Base-by-base conservation (phyloP, 1,139 yeast genomes). In the Kazachstania sp. region DNA sequence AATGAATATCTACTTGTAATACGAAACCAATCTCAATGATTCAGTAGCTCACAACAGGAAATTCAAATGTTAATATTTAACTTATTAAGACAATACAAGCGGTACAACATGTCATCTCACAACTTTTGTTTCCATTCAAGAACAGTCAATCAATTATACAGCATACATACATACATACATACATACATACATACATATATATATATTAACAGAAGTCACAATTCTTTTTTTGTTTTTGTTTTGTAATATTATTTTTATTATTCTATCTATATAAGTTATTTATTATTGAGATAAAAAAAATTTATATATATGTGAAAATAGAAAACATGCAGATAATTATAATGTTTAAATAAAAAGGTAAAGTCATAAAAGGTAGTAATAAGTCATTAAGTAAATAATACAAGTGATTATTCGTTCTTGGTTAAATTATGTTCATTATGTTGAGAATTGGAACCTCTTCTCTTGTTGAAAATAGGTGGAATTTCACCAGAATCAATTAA, bases 391-490 rank as follows among this genome's bases (percentile, higher is more conserved):
- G 28, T 2, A 23, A 23, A 23, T 23, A 23, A 23, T 4, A 23
- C 28, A 23, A 23, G 5, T 9, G 18, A n/a, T 7, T 32, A 32
- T 7, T 15, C 36, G 18, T 18, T 2, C 18, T 36, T 36, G 26
- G 18, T 59, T 42, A 71, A 61, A 50, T 60, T 67, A 41, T 60
- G 61, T 48, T 72, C 75, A 43, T 69, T 65, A 38, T 55, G 57
- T 37, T 68, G 65, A 20, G 67, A 58, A 53, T 73, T 73, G 20
- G 77, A 72, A 4, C 77, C 75, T 49, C 77, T 64, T 62, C 77
- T 66, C 54, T 67, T 70, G 50, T 70, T 68, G 55, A 68, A 65
- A 15, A 70, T 61, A 12, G 70, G 67, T 13, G 69, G 68, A 39
- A 71, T 62, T 49, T 71, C 74, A 28, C 73, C 74, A 16, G 60